phyloP scores from a whole-genome alignment of 1,284 basidiomycete genomes.

The Cutaneotrichosporon curvatum region DNA sequence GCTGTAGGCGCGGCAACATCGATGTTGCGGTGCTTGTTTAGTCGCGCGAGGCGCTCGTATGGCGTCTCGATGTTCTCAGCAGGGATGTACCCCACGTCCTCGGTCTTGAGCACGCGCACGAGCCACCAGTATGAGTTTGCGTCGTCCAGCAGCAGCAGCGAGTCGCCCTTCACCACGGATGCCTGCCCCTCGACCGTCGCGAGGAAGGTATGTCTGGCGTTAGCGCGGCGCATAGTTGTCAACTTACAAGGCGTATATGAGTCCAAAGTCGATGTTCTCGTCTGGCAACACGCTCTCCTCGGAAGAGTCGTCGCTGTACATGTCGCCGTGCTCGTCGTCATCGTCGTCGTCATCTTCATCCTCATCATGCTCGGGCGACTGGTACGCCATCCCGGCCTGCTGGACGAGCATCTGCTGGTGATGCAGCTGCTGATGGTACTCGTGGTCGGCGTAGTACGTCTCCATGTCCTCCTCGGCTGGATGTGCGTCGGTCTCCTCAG shows the following conservation, averaged over 20 bases:
- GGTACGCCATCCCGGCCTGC: slow-evolving; percentile 12
- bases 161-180: slow-evolving; percentile 92
- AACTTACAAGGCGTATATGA: slow-evolving; percentile 50
- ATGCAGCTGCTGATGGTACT: slow-evolving; percentile 14
- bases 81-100: slow-evolving; percentile 99
- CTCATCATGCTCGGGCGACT: slow-evolving; percentile 1
- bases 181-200: slow-evolving; percentile 95
- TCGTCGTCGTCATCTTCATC: slow-evolving; percentile 12
- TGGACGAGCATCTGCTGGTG: slow-evolving; percentile 39
- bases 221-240: background rate
- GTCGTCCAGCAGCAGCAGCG: slow-evolving; percentile 87
- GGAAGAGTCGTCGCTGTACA: slow-evolving; percentile 36
- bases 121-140: slow-evolving; percentile 98
- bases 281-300: slow-evolving; percentile 48
- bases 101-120: slow-evolving; percentile 89
- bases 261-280: slow-evolving; percentile 50
- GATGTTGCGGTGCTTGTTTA: slow-evolving; percentile 97
- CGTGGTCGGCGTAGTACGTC: slow-evolving; percentile 13
- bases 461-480: slow-evolving; percentile 16
- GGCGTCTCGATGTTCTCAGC: slow-evolving; percentile 99
- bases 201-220: slow-evolving; percentile 68
- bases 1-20: slow-evolving; percentile 56
- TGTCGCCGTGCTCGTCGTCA: slow-evolving; percentile 41
- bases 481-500: slow-evolving; percentile 28
- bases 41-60: slow-evolving; percentile 84